Percentiles rank a stretch among this genome's conserved stretches.
Conservation (phyloP, 2,329 filamentous ascomycete genomes). For the Aspergillus piperis region DNA sequence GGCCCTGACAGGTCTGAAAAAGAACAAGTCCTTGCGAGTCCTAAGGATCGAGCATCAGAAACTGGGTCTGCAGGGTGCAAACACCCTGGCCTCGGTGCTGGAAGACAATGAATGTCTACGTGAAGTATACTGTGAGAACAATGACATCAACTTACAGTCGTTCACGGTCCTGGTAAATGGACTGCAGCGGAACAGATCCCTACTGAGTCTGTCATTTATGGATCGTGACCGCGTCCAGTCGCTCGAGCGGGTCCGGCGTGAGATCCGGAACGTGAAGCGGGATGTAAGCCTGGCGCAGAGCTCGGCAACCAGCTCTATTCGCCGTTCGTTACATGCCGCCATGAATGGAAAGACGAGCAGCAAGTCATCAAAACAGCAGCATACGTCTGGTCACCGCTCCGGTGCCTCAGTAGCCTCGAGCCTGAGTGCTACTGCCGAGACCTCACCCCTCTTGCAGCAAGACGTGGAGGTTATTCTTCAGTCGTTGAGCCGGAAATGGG, state of each 20-base stretch:
- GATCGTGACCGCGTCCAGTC: slow-evolving; percentile 62
- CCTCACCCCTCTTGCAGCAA: slow-evolving; percentile 33
- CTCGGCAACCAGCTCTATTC: slow-evolving; percentile 43
- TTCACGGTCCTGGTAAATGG: slow-evolving; percentile 70
- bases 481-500: slow-evolving; percentile 49
- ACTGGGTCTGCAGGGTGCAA: slow-evolving; percentile 68
- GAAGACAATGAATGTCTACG: slow-evolving; percentile 63
- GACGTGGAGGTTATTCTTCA: slow-evolving; percentile 45
- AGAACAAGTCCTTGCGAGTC: slow-evolving; percentile 62
- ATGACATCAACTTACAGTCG: slow-evolving; percentile 69
- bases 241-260: slow-evolving; percentile 60
- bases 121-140: slow-evolving; percentile 71
- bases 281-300: slow-evolving; percentile 35
- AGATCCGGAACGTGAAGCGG: slow-evolving; percentile 55
- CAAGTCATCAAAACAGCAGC: slow-evolving; percentile 35
- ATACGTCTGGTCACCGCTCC: slow-evolving; percentile 20
- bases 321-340: slow-evolving; percentile 46
- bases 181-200: slow-evolving; percentile 63
- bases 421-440: slow-evolving; percentile 22
- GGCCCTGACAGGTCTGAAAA: slow-evolving; percentile 64
- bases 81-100: slow-evolving; percentile 67
- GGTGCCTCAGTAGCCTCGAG: slow-evolving; percentile 13
- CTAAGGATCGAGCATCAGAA: slow-evolving; percentile 69
- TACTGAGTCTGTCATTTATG: slow-evolving; percentile 66
- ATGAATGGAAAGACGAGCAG: slow-evolving; percentile 37